Evolutionary conservation across 2,329 filamentous ascomycete genomes (phyloP), one percentile per base, ranked within the genome.

Genomic region (Raffaelea deltoideospora): DNA sequence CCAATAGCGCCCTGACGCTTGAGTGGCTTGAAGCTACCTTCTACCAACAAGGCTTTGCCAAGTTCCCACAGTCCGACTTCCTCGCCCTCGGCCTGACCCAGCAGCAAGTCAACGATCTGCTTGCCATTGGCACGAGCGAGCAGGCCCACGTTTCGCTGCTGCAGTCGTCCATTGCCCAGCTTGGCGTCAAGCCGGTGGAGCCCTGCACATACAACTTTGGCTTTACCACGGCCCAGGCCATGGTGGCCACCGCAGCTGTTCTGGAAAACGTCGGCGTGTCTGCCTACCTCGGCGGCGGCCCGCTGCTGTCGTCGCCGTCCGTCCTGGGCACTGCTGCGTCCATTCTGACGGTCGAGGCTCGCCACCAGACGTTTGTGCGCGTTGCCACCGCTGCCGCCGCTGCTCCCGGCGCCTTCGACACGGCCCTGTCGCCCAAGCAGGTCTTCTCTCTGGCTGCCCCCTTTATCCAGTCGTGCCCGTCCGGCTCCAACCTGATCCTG

Each of bases 21-120:
- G 80, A 86, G 58, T 76, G 79, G 58, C 76, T 85, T 48, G 80
- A 85, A 59, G 65, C 74, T 19, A 63, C 67, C 38, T 85, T 83
- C 58, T 85, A 86, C 64, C 64, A 70, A 47, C 65, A 79, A 51
- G 79, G 77, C 27, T 80, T 85, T 51, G 64, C 65, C 43, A 67
- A 72, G 54, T 81, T 84, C 59, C 64, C 71, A 20, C 65, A 69
- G 29, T 54, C 64, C 22, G 72, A 82, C 49, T 85, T 86, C 57
- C 52, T 59, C 19, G 71, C 72, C 27, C 62, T 78, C 13, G 76
- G 76, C 41, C 64, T 79, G 41, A 62, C 53, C 39, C 55, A 63
- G 29, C 50, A 51, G 30, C 64, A 78, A 45, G 63, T 79, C 45
- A 58, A 60, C 34, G 72, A 79, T 49, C 63, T 84, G 36, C 64